Evolutionary conservation across 441 rosid species (phyloP).

Genomic region (Eruca vesicaria): DNA sequence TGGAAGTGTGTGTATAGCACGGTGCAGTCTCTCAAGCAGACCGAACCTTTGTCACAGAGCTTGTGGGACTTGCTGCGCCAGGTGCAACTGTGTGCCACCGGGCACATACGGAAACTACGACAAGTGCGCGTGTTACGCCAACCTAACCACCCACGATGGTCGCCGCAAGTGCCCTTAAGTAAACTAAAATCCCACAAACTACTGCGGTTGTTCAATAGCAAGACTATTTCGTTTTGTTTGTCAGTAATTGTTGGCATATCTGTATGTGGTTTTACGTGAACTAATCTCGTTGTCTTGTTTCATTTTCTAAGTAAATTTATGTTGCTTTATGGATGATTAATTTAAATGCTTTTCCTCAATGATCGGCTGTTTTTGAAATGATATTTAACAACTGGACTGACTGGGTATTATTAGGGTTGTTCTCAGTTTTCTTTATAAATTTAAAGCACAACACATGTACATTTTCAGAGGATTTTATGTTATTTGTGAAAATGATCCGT

Average conservation of each 20-base stretch:
- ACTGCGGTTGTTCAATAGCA: not conserved
- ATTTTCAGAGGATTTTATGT: not conserved
- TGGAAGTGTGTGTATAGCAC: conserved; percentile 39
- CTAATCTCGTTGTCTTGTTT: conserved; percentile 7
- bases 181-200: not conserved
- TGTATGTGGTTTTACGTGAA: conserved; percentile 5
- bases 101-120: conserved; percentile 70
- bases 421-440: not conserved
- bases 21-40: conserved; percentile 53
- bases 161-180: conserved; percentile 53
- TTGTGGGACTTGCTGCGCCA: conserved; percentile 63
- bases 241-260: conserved; percentile 4
- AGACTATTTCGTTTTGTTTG: conserved; percentile 1
- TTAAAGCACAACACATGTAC: not conserved
- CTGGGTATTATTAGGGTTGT: not conserved
- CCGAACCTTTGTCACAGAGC: conserved; percentile 55
- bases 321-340: not conserved
- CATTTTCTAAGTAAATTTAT: conserved; percentile 5
- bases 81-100: conserved; percentile 68
- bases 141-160: conserved; percentile 61
- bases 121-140: conserved; percentile 59
- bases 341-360: not conserved
- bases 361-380: not conserved
- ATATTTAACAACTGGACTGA: not conserved
- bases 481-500: not conserved